Evolutionary conservation across 2,329 filamentous ascomycete species (phyloP).

Genomic region (Purpureocillium lavendulum): DNA sequence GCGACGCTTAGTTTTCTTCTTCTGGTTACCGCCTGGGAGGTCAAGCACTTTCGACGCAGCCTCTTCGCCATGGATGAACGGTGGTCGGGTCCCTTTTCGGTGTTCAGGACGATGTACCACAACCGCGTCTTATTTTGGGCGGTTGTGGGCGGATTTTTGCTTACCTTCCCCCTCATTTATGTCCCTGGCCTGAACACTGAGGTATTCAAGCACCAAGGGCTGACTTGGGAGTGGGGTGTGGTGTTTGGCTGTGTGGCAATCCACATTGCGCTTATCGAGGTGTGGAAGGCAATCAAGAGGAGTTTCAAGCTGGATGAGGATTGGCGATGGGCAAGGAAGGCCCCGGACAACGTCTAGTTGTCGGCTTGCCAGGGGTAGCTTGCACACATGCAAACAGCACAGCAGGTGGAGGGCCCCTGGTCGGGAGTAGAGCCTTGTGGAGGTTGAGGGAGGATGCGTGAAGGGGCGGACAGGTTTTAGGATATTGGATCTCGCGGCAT

Average conservation of each 20-base stretch:
- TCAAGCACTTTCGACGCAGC: conserved; percentile 61
- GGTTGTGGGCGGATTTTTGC: conserved; percentile 49
- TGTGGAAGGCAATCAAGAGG: conserved; percentile 63
- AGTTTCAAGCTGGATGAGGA: conserved; percentile 27
- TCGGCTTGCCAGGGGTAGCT: neutral
- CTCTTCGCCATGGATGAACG: conserved; percentile 58
- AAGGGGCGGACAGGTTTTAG: conserved; percentile 19
- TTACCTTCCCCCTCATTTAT: conserved; percentile 57
- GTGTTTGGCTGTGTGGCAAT: conserved; percentile 49
- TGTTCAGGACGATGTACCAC: conserved; percentile 54
- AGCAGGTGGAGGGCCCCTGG: too few relatives aligned
- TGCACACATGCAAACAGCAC: too few relatives aligned
- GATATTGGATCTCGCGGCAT: conserved; percentile 11
- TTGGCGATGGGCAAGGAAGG: conserved; percentile 4
- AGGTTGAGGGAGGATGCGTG: too few relatives aligned
- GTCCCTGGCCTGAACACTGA: conserved; percentile 56
- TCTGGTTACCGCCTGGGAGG: conserved; percentile 64
- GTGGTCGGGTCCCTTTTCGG: conserved; percentile 38
- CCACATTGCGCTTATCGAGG: conserved; percentile 57
- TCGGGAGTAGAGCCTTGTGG: too few relatives aligned
- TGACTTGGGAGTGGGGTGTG: conserved; percentile 66
- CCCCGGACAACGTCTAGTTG: conserved; percentile 1
- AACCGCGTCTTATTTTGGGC: conserved; percentile 62
- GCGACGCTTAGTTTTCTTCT: conserved; percentile 61
- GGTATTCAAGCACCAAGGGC: conserved; percentile 62